phyloP scores from a whole-genome alignment of 257 asterid species.

The Eustoma russellianum region DNA sequence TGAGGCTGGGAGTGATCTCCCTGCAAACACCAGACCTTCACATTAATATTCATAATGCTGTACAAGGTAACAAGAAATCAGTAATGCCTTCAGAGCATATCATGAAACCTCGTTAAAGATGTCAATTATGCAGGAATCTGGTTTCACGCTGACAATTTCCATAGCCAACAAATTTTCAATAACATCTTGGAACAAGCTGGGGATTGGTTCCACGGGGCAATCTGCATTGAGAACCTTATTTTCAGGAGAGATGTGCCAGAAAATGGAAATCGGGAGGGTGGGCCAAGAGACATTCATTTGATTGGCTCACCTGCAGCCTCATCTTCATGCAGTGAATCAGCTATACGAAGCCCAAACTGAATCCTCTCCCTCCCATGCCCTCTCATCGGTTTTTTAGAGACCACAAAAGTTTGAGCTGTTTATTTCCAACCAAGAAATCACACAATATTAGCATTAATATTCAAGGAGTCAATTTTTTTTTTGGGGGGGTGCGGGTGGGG shows the following conservation, averaged over 20 bases:
- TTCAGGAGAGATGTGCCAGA: too few relatives aligned
- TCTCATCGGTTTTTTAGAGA: slow-evolving; percentile 64
- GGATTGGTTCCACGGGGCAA: slow-evolving; percentile 61
- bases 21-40: slow-evolving; percentile 21
- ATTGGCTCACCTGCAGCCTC: slow-evolving; percentile 44
- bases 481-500: too few relatives aligned
- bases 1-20: slow-evolving; percentile 87
- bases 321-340: slow-evolving; percentile 55
- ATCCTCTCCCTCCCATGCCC: slow-evolving; percentile 95
- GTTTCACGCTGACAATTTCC: slow-evolving; percentile 51
- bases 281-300: slow-evolving; percentile 46
- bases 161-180: slow-evolving; percentile 44
- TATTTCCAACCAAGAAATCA: slow-evolving; percentile 19
- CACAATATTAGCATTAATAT: slow-evolving; percentile 11
- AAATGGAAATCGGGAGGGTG: too few relatives aligned
- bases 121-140: slow-evolving; percentile 70
- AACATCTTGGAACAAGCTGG: slow-evolving; percentile 53
- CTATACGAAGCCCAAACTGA: slow-evolving; percentile 63
- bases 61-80: too few relatives aligned
- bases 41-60: slow-evolving; percentile 14
- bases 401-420: slow-evolving; percentile 65
- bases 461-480: slow-evolving; percentile 8
- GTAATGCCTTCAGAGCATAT: not conserved
- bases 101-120: slow-evolving; percentile 70
- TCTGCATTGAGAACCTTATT: slow-evolving; percentile 34